Base-by-base conservation (phyloP, 352 stramenopile species). In the Phytophthora tubulina region DNA sequence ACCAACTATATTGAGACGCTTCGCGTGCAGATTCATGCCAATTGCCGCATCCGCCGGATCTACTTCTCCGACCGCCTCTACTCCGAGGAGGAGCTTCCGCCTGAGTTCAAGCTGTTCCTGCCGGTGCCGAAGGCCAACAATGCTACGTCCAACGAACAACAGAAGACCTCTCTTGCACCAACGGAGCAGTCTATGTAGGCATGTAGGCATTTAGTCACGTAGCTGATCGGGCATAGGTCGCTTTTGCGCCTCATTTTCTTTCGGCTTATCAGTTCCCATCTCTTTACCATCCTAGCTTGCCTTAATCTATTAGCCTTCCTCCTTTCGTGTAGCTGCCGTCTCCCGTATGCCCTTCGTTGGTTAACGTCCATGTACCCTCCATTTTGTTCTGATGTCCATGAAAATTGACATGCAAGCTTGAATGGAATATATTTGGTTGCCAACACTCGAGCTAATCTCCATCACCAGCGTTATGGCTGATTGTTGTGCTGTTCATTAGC, bases 1-100 rank as follows among this genome's bases (percentile, higher is more conserved):
- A 99, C 96, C 51, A 99, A 99, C 75, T 99, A 99, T 78, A 98
- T 99, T 61, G 97, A 99, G 81, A 99, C 96, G 51, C 81, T 99
- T 55, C 86, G 96, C 44, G 96, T 99, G 70, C 97, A 99, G 77
- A 99, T 99, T 76, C 97, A 99, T 74, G 97, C 97, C 50, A 99
- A 99, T 71, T 99, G 96, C 78, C 91, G 97, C 66, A 98, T 99
- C 75, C 93, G 97, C 58, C 89, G 97, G 64, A 99, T 99, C 70
- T 99, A 99, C 85, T 99, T 99, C 68, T 98, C 93, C 36, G 97
- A 99, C 81, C 88, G 95, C 58, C 85, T 99, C 39, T 99, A 99
- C 83, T 98, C 94, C 42, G 96, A 99, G 72, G 97, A 99, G 73
- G 97, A 99, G 78, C 79, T 99, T 14, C 97, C 97, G 36, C 91